phyloP scores from a whole-genome alignment of 768 basidiomycete species.

The Auriscalpium vulgare region DNA sequence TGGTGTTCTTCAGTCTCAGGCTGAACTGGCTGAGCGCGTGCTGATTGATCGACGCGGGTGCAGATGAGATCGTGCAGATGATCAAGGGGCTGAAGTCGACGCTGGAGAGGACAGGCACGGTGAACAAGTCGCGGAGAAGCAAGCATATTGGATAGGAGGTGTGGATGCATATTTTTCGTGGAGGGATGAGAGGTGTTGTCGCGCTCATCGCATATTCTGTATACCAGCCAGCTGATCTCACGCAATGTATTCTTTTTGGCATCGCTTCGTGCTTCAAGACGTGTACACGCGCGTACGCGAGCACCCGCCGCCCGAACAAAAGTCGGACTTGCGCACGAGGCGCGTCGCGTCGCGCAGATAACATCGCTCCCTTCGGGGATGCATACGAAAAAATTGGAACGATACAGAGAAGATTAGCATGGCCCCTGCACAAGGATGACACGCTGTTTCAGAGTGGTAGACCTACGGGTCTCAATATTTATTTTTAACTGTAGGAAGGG shows the following conservation, averaged over 20 bases:
- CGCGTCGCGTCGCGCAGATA: not conserved
- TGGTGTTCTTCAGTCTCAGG: conserved; percentile 4
- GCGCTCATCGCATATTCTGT: too few relatives aligned
- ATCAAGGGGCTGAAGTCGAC: conserved; percentile 57
- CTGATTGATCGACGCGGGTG: not conserved
- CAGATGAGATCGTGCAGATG: conserved; percentile 73
- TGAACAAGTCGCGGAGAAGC: conserved; percentile 56
- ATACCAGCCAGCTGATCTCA: too few relatives aligned
- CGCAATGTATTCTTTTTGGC: too few relatives aligned
- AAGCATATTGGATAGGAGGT: conserved; percentile 39
- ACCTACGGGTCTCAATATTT: conserved; percentile 36
- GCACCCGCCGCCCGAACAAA: conserved; percentile 5
- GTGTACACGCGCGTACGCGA: not conserved
- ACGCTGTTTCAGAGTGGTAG: conserved; percentile 94
- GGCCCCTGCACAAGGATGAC: conserved; percentile 99
- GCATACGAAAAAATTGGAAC: conserved; percentile 99
- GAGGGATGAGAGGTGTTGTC: too few relatives aligned
- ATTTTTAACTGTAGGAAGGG: conserved; percentile 14
- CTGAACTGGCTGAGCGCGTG: not conserved
- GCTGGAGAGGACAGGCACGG: conserved; percentile 56
- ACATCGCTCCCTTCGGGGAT: conserved; percentile 65
- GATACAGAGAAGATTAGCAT: conserved; percentile 99
- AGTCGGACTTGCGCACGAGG: not conserved
- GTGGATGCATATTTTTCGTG: too few relatives aligned
- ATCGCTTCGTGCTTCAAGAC: too few relatives aligned